Percentiles rank a stretch among this genome's conserved stretches.
These are phyloP conservation scores for Sporothrix sp. DNA, from an alignment of 2,329 filamentous ascomycete genomes.

Conservation along the genomic window DNA sequence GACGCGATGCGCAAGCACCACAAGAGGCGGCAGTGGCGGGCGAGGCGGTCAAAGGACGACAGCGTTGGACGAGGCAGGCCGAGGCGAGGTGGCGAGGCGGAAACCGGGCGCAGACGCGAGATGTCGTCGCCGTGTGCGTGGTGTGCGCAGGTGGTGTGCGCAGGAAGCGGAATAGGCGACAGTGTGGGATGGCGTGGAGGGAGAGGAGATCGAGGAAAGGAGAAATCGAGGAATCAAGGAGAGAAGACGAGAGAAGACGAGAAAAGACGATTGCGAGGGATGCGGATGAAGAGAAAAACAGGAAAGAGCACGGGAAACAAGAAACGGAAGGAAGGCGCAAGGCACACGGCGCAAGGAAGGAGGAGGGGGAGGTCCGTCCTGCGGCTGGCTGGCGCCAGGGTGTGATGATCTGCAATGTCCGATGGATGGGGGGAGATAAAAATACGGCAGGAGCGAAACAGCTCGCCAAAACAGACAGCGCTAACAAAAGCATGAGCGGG, in stretches of 20 bases:
- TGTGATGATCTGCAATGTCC: conserved; percentile 10
- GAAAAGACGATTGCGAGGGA: background rate
- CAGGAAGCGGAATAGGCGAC: background rate
- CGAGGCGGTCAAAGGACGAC: background rate
- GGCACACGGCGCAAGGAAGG: background rate
- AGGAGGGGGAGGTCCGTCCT: background rate
- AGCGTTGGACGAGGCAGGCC: no score
- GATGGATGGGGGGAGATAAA: background rate
- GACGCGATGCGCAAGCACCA: background rate
- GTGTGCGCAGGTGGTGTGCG: no score
- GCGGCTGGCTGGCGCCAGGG: conserved; percentile 3
- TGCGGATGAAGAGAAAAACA: conserved; percentile 1
- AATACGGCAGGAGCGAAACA: background rate
- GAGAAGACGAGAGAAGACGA: background rate
- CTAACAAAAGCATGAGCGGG: background rate
- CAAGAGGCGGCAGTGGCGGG: no score
- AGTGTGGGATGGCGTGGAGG: background rate
- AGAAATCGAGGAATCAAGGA: background rate
- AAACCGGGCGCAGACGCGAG: no score
- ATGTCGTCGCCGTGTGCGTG: no score
- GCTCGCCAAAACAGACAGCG: background rate
- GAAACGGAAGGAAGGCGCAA: conserved; percentile 7
- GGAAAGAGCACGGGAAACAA: background rate
- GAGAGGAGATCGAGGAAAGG: background rate
- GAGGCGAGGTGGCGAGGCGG: no score